A percentile compares a stretch with the other conserved stretches of the same genome.
Conservation (phyloP, 805 yeast genomes). For the Spathaspora girioi region DNA sequence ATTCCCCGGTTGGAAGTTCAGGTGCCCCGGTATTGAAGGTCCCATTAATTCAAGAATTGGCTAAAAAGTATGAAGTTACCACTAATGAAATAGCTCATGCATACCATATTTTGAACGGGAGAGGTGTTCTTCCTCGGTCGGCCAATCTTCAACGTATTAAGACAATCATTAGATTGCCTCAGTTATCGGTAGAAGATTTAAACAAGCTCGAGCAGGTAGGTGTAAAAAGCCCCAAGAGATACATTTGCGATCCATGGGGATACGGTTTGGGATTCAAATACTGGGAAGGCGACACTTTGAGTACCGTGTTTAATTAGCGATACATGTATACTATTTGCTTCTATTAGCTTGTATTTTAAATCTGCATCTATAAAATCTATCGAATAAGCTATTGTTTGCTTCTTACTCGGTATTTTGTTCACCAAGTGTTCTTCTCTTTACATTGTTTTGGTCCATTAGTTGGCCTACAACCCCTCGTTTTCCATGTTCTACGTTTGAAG, state of each 20-base stretch:
- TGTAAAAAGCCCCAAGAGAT: constrained; percentile 39
- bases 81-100: constrained; percentile 52
- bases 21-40: constrained; percentile 56
- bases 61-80: constrained; percentile 45
- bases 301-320: constrained; percentile 25
- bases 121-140: constrained; percentile 67
- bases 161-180: constrained; percentile 30
- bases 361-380: neutral
- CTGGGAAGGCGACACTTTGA: constrained; percentile 32
- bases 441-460: neutral
- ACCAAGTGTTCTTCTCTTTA: neutral
- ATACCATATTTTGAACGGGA: constrained; percentile 58
- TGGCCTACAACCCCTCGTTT: neutral
- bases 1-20: constrained; percentile 63
- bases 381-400: neutral
- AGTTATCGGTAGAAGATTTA: constrained; percentile 35
- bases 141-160: constrained; percentile 61
- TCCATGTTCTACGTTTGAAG: neutral
- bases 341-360: neutral
- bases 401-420: neutral
- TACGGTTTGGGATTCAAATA: constrained; percentile 32
- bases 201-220: constrained; percentile 26
- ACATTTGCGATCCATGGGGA: constrained; percentile 33
- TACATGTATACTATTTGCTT: neutral
- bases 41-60: constrained; percentile 47